These are phyloP conservation scores for Gyrodon lividus DNA, from an alignment of 768 basidiomycete species.

Conservation along the genomic window DNA sequence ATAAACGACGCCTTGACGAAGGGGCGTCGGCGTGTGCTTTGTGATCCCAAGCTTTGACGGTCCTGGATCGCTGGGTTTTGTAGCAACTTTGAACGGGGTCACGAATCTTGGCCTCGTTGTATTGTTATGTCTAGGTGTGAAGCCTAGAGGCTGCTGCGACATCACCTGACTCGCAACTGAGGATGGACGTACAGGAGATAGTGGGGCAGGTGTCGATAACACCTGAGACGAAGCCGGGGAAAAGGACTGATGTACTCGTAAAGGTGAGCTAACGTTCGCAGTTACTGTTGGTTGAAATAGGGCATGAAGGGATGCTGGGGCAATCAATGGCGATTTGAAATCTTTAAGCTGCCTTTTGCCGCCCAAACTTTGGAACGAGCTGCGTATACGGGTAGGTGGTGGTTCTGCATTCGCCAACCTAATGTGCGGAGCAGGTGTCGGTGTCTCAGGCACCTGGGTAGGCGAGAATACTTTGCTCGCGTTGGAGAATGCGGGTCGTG, in stretches of 20 bases:
- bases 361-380: slow-evolving; percentile 7
- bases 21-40: slow-evolving; percentile 1
- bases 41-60: slow-evolving; percentile 1
- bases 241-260: slow-evolving; percentile 5
- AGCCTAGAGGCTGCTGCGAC: slow-evolving; percentile 22
- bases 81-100: slow-evolving; percentile 61
- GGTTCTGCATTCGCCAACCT: slow-evolving; percentile 25
- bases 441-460: slow-evolving; percentile 34
- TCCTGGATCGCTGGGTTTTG: slow-evolving; percentile 40
- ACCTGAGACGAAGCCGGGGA: slow-evolving; percentile 7
- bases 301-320: slow-evolving; percentile 6
- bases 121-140: slow-evolving; percentile 23
- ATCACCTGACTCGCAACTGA: slow-evolving; percentile 12
- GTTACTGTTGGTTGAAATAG: slow-evolving; percentile 22
- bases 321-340: slow-evolving; percentile 49
- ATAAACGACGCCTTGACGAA: slow-evolving; percentile 11
- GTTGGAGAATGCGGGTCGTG: slow-evolving; percentile 36
- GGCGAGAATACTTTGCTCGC: slow-evolving; percentile 38
- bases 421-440: slow-evolving; percentile 33
- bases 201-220: slow-evolving; percentile 11
- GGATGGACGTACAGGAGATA: slow-evolving; percentile 38
- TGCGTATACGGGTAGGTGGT: slow-evolving; percentile 13
- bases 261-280: slow-evolving; percentile 29
- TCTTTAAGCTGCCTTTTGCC: slow-evolving; percentile 30
- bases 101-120: slow-evolving; percentile 44